Base-by-base conservation (phyloP, 805 yeast species). In the Jamesozyma gamospora region DNA sequence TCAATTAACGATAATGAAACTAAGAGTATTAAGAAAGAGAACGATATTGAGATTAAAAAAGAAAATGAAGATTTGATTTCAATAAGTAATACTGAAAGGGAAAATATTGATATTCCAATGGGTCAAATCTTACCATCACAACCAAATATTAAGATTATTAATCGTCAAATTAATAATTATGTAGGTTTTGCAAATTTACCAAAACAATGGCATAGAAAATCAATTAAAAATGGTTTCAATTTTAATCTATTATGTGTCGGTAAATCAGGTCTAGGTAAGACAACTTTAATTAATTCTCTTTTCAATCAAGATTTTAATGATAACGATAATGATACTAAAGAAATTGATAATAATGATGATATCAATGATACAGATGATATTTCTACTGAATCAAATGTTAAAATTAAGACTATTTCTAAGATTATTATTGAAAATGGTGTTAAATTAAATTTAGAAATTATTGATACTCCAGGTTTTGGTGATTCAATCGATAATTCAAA, bases 131-230 rank as follows among this genome's bases (percentile, higher is more conserved):
- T 61, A 29, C 65, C 65, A 13, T 52, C 61, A 32, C 65, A 60
- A 39, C 64, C 67, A 17, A 69, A 66, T 36, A 51, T 68, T 45
- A 80, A 81, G 52, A 69, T 86, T 45, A 75, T 85, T 53, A 79
- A 81, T 51, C 79, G 94, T 52, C 86, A 86, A 59, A 75, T 90
- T 52, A 83, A 80, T 51, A 90, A 94, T 3, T 88, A 82, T 59
- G 98, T 92, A 41, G 98, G 98, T 5, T 92, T 92, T 66, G 95
- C 96, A 50, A 92, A 88, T 65, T 72, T 92, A 56, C 98, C 98
- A 43, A 92, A 88, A 59, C 98, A 92, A 69, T 92, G 96, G 96
- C 97, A 92, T 67, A 79, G 95, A 65, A 86, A 83, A 64, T 81
- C 95, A 2, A 76, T 86, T 45, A 80, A 82, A 63, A 75, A 84